Conservation (phyloP, 495 filamentous ascomycete species). For the Letharia columbiana region DNA sequence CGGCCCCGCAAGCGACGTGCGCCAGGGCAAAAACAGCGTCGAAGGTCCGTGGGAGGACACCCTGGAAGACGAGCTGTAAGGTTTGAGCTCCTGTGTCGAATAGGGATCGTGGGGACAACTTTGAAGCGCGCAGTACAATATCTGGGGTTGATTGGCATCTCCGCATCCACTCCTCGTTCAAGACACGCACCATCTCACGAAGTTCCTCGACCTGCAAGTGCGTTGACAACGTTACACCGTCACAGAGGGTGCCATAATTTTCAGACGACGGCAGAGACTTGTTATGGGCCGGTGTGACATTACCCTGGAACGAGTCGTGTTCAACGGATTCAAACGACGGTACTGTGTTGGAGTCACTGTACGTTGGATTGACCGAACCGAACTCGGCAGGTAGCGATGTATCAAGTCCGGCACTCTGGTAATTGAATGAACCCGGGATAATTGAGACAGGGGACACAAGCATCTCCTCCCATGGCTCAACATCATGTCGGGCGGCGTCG, state of each 20-base stretch:
- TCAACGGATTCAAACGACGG: background rate
- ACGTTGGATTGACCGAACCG: background rate
- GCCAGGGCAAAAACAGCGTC: constrained; percentile 13
- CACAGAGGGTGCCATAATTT: background rate
- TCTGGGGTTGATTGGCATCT: constrained; percentile 3
- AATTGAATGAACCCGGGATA: background rate
- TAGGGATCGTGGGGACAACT: background rate
- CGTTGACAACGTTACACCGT: background rate
- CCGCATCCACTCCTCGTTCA: constrained; percentile 13
- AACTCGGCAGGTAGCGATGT: background rate
- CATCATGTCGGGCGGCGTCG: background rate
- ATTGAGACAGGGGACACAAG: constrained; percentile 3
- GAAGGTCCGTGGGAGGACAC: constrained; percentile 4
- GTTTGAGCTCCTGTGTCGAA: constrained; percentile 8
- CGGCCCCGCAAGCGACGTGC: constrained; percentile 9
- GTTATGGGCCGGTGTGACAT: background rate
- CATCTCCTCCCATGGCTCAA: background rate
- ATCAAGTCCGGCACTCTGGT: background rate
- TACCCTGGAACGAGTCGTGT: background rate
- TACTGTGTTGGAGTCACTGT: background rate
- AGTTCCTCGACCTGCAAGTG: constrained; percentile 12
- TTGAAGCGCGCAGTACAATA: background rate
- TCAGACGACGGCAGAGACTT: background rate
- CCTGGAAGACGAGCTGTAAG: constrained; percentile 3
- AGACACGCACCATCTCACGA: constrained; percentile 6